Base-by-base conservation (phyloP, 306 rosid genomes). In the Rubus idaeus region DNA sequence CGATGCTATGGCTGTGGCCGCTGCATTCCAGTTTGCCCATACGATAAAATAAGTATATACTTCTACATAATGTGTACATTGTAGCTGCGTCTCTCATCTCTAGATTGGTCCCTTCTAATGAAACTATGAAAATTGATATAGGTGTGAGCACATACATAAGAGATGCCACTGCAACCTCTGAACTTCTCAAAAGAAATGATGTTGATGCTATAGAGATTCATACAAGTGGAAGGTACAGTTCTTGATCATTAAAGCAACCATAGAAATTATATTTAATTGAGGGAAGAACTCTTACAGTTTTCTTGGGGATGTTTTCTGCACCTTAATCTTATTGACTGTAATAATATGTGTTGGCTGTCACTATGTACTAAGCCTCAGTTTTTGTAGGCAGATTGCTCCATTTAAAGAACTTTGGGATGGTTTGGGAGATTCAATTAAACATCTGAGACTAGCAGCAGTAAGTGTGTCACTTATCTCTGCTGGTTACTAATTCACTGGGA, bases 1-100 rank as follows among this genome's bases (percentile, higher is more conserved):
- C 96, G 98, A 47, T 94, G 98, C 74, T 94, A 94, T 80, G 98
- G 98, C 39, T 94, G 98, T 74, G 97, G 98, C 39, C 97, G 96
- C 44, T 94, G 98, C 87, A 81, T 87, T 78, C 98, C 98, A n/a
- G 84, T 91, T 74, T 94, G 98, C 81, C 98, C 98, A 56, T 94
- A 87, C 14, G 97, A 94, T 77, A 86, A 90, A 86, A 94, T 94
- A 86, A 94, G 98, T 94, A 75, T 4, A 84, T 71, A 20, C 47
- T 49, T 70, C 75, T 74, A 50, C 49, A 9, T 44, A 30, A 21
- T 64, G 16, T 58, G 4, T 30, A 39, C 14, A 9, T 40, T 50
- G 23, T 60, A 42, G 53, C 47, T 77, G 10, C 71, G 63, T 56
- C 56, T 71, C 67, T 70, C 40, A 50, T 66, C 5, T 81, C 37